Base-by-base conservation (phyloP, 345 rosid species). In the Eutrema japonicum region DNA sequence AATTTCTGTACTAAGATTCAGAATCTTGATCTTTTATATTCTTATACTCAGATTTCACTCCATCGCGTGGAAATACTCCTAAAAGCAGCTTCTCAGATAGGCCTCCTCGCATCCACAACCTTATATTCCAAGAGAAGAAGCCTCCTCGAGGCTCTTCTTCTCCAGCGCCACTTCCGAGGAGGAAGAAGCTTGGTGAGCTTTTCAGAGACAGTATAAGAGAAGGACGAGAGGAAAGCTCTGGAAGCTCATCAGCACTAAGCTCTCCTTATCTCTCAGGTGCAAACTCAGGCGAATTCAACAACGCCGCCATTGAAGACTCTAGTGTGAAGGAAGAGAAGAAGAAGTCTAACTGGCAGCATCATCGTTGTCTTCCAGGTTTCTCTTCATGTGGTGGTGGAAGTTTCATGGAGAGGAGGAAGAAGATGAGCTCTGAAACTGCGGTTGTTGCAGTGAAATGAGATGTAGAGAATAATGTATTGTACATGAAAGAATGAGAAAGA, bases 41-140 rank as follows among this genome's bases (percentile, higher is more conserved):
- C 4, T 11, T 7, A 11, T 22, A 33, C 46, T 55, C 88, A 95
- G 98, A 95, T 82, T 90, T 92, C 79, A 95, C 96, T 49, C 98
- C 98, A 27, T 95, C 96, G 40, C 84, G 82, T 18, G 99, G 97
- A 48, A 88, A 61, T 63, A 90, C 97, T 72, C 99, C 97, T 7
- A 86, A 86, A 73, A 82, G 78, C 43, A 82, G 68, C 51, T 82
- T 88, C 80, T 79, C 88, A 1, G 52, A 45, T 5, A 83, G 88
- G 60, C 71, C 73, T 26, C 89, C 86, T 26, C 82, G 73, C 58
- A 70, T 73, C 42, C 75, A 71, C 68, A 78, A 60, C 60, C 74
- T 70, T 58, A 11, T 62, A 26, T 56, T 29, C 38, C 74, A 68
- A 10, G 83, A 46, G 43, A 86, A 42, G 69, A 79, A 49, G 71